Evolutionary conservation across 495 filamentous ascomycete genomes (phyloP), one percentile per base, ranked within the genome.

Genomic region (Cladorrhinum samala): DNA sequence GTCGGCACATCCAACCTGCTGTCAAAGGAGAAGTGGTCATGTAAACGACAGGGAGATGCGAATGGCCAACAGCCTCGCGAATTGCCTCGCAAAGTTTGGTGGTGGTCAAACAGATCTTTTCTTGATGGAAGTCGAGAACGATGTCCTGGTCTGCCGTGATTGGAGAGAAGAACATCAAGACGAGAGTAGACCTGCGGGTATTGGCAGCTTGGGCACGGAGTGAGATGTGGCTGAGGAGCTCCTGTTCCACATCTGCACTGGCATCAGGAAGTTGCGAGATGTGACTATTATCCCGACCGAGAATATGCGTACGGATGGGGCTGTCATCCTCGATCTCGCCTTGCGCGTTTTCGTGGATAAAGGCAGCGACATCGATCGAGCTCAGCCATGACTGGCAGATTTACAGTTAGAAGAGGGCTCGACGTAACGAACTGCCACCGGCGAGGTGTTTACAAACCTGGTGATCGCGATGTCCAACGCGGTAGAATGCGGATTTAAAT

Each of bases 111-210:
- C 20, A 59, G 1, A 16, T 23, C 23, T 44, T 55, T 36, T 38
- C 23, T 0, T 27, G 6, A 19, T 25, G 52, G 17, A 67, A 52
- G 38, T 64, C 52, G 33, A 65, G n/a, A 39, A 47, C 69, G 36
- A 74, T 59, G 16, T 70, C 66, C n/a, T 68, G 65, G 47, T 74
- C 67, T 0, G 64, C 42, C 9, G 67, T 67, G 2, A 66, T 61
- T 0, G 62, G 63, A 4, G 62, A 61, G 41, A 68, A 72, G 27
- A 69, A 30, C 38, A 72, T 57, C 45, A 74, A 33, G 23, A 71
- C 30, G 7, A 74, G 45, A 1, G 60, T 53, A 0, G 54, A 54
- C 1, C 47, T 44, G 1, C 38, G 38, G 13, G 49, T 8, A 14
- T 53, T 45, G 14, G 58, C 64, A 8, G 50, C 11, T 13, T 49